Percentiles rank a stretch among this genome's conserved stretches.
Evolutionary conservation across 139 green algal genomes (phyloP).

Genomic region (Chara braunii): DNA sequence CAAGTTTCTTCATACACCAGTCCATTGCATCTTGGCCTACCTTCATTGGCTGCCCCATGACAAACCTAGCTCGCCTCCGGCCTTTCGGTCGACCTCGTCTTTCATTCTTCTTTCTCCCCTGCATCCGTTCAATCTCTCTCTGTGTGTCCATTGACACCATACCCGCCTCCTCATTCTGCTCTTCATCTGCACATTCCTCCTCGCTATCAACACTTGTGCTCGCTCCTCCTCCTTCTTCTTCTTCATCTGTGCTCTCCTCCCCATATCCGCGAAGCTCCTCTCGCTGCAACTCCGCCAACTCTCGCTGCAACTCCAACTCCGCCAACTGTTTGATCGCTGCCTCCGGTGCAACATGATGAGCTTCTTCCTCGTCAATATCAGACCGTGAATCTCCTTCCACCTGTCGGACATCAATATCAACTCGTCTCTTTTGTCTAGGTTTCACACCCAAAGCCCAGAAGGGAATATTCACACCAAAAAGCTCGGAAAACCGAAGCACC

Average conservation of each 20-base stretch:
- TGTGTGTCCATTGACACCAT: not conserved
- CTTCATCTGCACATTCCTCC: not conserved
- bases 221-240: not conserved
- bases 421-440: no score
- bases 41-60: no score
- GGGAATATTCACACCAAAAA: conserved; percentile 23
- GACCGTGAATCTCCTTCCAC: no score
- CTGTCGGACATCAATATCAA: no score
- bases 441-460: conserved; percentile 12
- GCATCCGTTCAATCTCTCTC: not conserved
- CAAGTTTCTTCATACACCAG: no score
- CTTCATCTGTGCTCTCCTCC: not conserved
- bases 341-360: no score
- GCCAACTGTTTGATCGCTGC: no score
- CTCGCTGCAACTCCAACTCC: no score
- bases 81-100: no score
- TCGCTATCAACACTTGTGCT: not conserved
- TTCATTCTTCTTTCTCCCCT: conserved; percentile 6
- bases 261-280: not conserved
- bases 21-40: no score
- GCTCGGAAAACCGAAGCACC: conserved; percentile 20
- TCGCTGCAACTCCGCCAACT: not conserved
- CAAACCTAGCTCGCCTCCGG: no score
- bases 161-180: not conserved
- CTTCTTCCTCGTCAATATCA: no score